Evolutionary conservation across 371 early-diverging fungal species (phyloP).

Genomic region (Spraguea lophii): DNA sequence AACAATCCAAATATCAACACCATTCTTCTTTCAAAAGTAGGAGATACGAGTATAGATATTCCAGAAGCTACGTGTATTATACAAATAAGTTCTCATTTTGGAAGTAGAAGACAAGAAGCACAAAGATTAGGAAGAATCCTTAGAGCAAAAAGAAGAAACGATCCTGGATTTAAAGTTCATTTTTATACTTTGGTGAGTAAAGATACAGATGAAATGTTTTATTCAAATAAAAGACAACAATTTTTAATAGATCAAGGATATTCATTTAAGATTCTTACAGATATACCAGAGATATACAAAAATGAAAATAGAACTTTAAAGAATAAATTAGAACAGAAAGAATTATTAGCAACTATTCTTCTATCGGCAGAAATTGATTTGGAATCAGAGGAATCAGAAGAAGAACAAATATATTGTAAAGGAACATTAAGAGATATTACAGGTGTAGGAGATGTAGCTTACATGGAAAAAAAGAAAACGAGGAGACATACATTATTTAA

Average conservation of each 20-base stretch:
- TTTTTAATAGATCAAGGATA: slow-evolving; percentile 98
- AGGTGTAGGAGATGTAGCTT: slow-evolving; percentile 22
- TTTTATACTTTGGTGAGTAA: slow-evolving; percentile 87
- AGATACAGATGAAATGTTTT: slow-evolving; percentile 96
- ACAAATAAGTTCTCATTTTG: slow-evolving; percentile 91
- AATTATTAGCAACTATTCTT: slow-evolving; percentile 42
- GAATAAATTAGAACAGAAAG: slow-evolving; percentile 41
- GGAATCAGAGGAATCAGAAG: slow-evolving; percentile 35
- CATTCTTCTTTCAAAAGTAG: slow-evolving; percentile 89
- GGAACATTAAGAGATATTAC: slow-evolving; percentile 5
- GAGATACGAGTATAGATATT: slow-evolving; percentile 95
- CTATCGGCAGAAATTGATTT: slow-evolving; percentile 42
- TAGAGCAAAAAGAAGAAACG: slow-evolving; percentile 76
- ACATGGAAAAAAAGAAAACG: slow-evolving; percentile 15
- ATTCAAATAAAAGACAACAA: slow-evolving; percentile 85
- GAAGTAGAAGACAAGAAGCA: slow-evolving; percentile 94
- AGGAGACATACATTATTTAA: slow-evolving; percentile 1
- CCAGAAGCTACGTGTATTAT: slow-evolving; percentile 97
- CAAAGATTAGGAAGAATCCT: slow-evolving; percentile 81
- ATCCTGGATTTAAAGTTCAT: slow-evolving; percentile 80
- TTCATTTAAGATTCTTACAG: slow-evolving; percentile 70
- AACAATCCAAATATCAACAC: slow-evolving; percentile 74
- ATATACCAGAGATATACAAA: slow-evolving; percentile 21
- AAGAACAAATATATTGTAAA: slow-evolving; percentile 3
- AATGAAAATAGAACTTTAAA: slow-evolving; percentile 29